Evolutionary conservation across 495 filamentous ascomycete genomes (phyloP), one percentile per base, ranked within the genome.

Genomic region (Podospora fimiseda): DNA sequence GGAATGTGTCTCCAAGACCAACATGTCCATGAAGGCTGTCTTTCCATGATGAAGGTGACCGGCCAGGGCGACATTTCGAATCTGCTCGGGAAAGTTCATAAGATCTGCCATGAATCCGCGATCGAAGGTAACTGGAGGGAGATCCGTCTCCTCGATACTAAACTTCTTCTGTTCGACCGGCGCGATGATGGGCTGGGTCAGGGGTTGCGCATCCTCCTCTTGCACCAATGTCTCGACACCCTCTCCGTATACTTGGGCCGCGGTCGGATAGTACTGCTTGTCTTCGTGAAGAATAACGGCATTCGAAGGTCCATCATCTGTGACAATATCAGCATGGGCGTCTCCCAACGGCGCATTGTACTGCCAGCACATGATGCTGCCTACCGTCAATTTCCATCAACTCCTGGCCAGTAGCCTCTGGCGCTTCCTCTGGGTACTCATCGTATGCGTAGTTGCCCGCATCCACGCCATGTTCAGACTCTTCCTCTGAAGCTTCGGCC

Each of bases 251-350:
- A 96, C 84, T 62, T 97, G 92, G 58, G 90, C 84, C 23, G 93
- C 94, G 21, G 89, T 95, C 15, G 93, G 94, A 63, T 98, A 98
- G 65, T 98, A 98, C 73, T 97, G 93, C 69, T 98, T 97, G 73
- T 98, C 94, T 74, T 98, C 93, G 66, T 98, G 94, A 24, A 98
- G 80, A 45, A 98, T 78, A 27, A 98, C 91, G 40, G 92, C 92
- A 69, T 97, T 98, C 6, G 91, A 96, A 16, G 93, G 89, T n/a
- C 89, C 91, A 44, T 95, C 89, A 70, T 84, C 76, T 74, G 53
- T 44, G 1, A 1, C 4, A 19, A 13, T 5, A 15, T 53, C 50
- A 65, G 55, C 41, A 33, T 5, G 27, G 27, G 27, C 57, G 45
- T 19, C 19, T 38, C 53, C 3, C 43, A 14, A 53, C 24, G 14